Percentiles rank a stretch among this genome's conserved stretches.
Evolutionary conservation across 148 eudicot species (phyloP).

Genomic region (Rhododendron mucronatum): DNA sequence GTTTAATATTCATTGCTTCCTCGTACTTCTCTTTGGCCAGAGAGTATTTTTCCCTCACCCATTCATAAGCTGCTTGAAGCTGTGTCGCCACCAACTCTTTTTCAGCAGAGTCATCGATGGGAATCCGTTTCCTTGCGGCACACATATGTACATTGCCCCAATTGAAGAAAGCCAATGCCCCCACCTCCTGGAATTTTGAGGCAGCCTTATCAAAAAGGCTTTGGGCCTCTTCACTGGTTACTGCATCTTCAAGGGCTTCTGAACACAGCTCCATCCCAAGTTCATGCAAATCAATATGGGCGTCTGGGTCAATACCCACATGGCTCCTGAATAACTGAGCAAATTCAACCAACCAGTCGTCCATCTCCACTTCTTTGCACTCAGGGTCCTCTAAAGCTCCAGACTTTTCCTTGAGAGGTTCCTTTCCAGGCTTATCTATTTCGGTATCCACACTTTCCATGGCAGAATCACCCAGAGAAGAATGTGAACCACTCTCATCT

Average conservation of each 20-base stretch:
- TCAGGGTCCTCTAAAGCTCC: slow-evolving; percentile 52
- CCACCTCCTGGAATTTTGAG: slow-evolving; percentile 88
- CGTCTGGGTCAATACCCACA: slow-evolving; percentile 96
- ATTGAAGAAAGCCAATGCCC: slow-evolving; percentile 86
- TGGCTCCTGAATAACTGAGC: slow-evolving; percentile 82
- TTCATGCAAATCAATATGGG: slow-evolving; percentile 86
- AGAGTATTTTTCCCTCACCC: slow-evolving; percentile 80
- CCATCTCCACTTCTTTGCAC: slow-evolving; percentile 81
- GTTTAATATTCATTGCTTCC: slow-evolving; percentile 73
- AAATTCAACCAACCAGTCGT: slow-evolving; percentile 93
- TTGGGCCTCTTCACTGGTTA: slow-evolving; percentile 89
- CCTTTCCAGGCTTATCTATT: slow-evolving; percentile 49
- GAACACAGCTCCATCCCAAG: slow-evolving; percentile 95
- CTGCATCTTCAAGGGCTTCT: slow-evolving; percentile 90
- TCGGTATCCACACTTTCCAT: slow-evolving; percentile 50
- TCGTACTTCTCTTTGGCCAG: slow-evolving; percentile 80
- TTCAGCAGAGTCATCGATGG: slow-evolving; percentile 63
- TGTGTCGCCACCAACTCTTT: slow-evolving; percentile 54
- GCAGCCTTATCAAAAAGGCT: slow-evolving; percentile 83
- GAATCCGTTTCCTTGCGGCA: slow-evolving; percentile 80
- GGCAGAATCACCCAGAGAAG: slow-evolving; percentile 53
- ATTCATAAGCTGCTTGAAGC: slow-evolving; percentile 75
- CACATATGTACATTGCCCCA: slow-evolving; percentile 99
- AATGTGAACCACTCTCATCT: slow-evolving; percentile 58
- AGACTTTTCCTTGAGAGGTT: slow-evolving; percentile 38